A percentile compares a stretch with the other conserved stretches of the same genome.
phyloP scores from a whole-genome alignment of 2,329 filamentous ascomycete genomes.

The Calonectria hawksworthii region DNA sequence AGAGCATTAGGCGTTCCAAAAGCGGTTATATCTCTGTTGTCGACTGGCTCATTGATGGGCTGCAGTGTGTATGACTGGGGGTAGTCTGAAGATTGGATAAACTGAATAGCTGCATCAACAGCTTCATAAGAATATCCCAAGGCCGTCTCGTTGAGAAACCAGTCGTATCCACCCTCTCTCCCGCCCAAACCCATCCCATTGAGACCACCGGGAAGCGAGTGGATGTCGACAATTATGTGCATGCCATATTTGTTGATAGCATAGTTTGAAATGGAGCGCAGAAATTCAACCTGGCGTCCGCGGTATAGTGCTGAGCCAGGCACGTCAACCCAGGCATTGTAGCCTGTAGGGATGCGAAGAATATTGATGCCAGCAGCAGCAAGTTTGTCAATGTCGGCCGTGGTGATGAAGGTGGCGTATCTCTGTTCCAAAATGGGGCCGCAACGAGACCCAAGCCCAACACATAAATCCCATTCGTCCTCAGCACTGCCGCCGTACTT shows the following conservation, averaged over 20 bases:
- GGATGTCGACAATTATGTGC: constrained; percentile 29
- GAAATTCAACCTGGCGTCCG: constrained; percentile 13
- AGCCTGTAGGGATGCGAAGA: constrained; percentile 22
- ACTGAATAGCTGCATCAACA: constrained; percentile 20
- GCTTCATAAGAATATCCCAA: constrained; percentile 19
- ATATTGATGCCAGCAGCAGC: constrained; percentile 18
- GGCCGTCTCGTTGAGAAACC: constrained; percentile 21
- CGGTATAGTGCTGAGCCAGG: constrained; percentile 25
- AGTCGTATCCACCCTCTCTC: constrained; percentile 1
- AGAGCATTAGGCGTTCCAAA: constrained; percentile 17
- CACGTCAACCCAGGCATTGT: constrained; percentile 29
- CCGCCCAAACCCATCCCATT: constrained; percentile 25
- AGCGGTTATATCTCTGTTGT: constrained; percentile 4
- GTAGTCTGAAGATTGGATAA: constrained; percentile 13
- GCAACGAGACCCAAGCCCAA: constrained; percentile 11
- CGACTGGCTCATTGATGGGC: constrained; percentile 26
- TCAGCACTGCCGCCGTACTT: background rate
- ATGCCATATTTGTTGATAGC: constrained; percentile 26
- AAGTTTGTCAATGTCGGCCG: constrained; percentile 17
- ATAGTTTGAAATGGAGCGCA: constrained; percentile 17
- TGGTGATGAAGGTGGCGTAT: constrained; percentile 22
- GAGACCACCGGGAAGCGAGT: constrained; percentile 24
- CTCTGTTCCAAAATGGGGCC: constrained; percentile 19
- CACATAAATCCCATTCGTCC: constrained; percentile 12
- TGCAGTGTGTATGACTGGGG: background rate